phyloP scores from a whole-genome alignment of 139 green algal genomes.

The Ulvella scutata region DNA sequence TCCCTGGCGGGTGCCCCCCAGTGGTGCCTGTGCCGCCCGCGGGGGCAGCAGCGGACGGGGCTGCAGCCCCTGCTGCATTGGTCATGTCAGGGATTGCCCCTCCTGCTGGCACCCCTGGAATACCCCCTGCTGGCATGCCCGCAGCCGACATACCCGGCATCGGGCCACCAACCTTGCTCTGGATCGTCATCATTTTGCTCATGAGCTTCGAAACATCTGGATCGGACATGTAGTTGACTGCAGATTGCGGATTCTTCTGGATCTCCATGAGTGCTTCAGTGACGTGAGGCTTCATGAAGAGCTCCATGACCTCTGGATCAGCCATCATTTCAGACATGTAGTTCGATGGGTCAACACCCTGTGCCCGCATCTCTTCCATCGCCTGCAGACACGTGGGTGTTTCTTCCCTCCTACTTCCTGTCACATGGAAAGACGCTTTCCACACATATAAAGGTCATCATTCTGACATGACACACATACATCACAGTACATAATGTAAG shows the following conservation, averaged over 20 bases:
- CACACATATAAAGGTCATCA: no score
- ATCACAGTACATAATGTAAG: no score
- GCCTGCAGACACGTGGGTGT: no score
- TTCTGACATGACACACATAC: no score
- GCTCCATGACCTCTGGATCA: background rate
- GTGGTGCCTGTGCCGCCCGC: no score
- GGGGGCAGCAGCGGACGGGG: no score
- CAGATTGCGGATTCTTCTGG: background rate
- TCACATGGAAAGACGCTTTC: no score
- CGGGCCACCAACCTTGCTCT: background rate
- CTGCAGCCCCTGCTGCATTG: no score
- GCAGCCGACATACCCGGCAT: background rate
- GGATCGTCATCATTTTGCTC: background rate
- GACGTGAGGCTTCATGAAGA: slow-evolving; percentile 2
- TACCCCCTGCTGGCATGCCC: background rate
- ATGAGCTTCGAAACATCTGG: background rate
- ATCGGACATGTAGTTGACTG: background rate
- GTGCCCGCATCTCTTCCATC: background rate
- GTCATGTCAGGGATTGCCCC: no score
- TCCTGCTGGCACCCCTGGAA: no score
- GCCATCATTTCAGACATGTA: background rate
- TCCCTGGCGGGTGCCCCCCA: no score
- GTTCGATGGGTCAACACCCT: background rate
- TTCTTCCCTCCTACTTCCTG: no score
- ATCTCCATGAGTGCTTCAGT: background rate